phyloP scores from a whole-genome alignment of 2,329 filamentous ascomycete species.

The Xylariales sp. region DNA sequence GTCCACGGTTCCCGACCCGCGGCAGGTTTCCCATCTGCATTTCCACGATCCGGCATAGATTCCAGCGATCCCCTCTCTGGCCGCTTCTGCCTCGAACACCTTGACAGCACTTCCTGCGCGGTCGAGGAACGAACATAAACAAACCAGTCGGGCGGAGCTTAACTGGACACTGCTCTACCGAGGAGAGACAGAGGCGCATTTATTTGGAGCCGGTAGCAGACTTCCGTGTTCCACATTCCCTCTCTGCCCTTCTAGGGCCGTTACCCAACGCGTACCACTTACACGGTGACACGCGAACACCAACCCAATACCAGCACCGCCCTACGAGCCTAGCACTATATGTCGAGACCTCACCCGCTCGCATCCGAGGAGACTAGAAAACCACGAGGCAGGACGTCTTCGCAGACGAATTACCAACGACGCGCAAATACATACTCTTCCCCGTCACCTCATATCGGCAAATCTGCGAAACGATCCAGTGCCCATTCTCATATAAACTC shows the following conservation, averaged over 20 bases:
- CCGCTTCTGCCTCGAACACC: conserved; percentile 1
- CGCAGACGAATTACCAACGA: conserved; percentile 17
- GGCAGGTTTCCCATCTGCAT: background rate
- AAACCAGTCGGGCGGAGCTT: background rate
- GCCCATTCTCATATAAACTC: conserved; percentile 10
- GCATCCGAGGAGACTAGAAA: conserved; percentile 24
- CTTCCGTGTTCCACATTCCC: background rate
- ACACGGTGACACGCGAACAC: background rate
- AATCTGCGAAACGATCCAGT: conserved; percentile 7
- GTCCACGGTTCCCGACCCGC: conserved; percentile 4
- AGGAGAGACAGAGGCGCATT: too few species aligned
- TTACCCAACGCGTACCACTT: background rate
- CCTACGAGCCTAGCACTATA: conserved; percentile 6
- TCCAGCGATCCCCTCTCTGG: background rate
- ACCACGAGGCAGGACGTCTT: conserved; percentile 20
- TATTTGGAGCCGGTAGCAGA: background rate
- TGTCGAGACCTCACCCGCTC: conserved; percentile 25
- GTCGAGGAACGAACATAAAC: background rate
- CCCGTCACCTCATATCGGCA: conserved; percentile 8
- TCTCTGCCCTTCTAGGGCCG: background rate
- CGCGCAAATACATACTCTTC: conserved; percentile 9
- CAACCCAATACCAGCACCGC: background rate
- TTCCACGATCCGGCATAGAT: conserved; percentile 2
- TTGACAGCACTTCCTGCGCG: background rate
- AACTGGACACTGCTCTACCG: too few species aligned